Evolutionary conservation across 2,329 filamentous ascomycete species (phyloP), one percentile per base, ranked within the genome.

Genomic region (Penicillium frequentans): DNA sequence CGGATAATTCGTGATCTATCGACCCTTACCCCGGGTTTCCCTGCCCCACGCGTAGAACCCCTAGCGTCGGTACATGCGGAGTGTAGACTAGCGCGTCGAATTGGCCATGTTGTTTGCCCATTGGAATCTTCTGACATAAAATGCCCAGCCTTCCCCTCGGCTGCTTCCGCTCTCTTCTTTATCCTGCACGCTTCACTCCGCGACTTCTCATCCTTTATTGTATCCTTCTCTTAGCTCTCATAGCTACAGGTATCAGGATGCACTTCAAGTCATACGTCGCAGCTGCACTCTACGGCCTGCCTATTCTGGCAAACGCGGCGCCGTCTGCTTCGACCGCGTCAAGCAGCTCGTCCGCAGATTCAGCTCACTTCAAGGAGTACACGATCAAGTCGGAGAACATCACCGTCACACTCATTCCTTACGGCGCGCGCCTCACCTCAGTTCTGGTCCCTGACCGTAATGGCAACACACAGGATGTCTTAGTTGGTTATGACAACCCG

Each of bases 371-470:
- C 64, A 68, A 76, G 51, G 64, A 70, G 47, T 81, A 79, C 60
- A 80, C 77, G 19, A 76, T 81, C 59, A 71, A 70, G 31, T 77
- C 79, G 3, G 71, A 74, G 47, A 78, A 79, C 56, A 81, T 81
- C 64, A 80, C 77, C 29, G 79, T 77, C 37, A 79, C 71, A 46
- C 69, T 81, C 53, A 80, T 81, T 57, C 74, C 77, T 0, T 80
- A 81, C 55, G 79, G 79, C 4, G 79, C 79, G 23, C 76, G 77
- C 45, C 62, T 81, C 42, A 79, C 74, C 29, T 80, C 78, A 8
- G 62, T 81, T 37, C 69, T 79, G 45, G 78, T 84, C n/a, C 78
- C 79, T 19, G 80, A 82, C 59, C 77, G 79, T 57, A 68, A 81
- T 58, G 82, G 79, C 55, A 72, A 74, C 4, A 57, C 70, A 14